Percentiles rank a stretch among this genome's conserved stretches.
Evolutionary conservation across 2,329 filamentous ascomycete genomes (phyloP).

Genomic region (Alternaria arborescens): DNA sequence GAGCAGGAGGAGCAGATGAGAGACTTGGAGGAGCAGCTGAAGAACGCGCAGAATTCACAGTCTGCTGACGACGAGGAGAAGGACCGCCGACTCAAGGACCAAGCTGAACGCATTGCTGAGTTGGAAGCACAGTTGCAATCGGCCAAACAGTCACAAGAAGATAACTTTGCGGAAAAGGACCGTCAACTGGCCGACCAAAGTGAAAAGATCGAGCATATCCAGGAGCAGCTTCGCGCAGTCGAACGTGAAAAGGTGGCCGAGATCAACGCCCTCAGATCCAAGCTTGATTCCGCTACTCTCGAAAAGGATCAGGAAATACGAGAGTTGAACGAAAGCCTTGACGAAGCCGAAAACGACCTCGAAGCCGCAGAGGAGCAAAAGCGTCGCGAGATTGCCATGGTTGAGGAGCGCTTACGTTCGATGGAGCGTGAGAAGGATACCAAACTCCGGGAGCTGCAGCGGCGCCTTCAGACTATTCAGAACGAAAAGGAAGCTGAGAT

Average conservation of each 20-base stretch:
- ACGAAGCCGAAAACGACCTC: conserved; percentile 45
- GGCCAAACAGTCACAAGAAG: conserved; percentile 33
- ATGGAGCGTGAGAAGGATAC: conserved; percentile 49
- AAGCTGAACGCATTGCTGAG: conserved; percentile 40
- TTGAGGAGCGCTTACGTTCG: conserved; percentile 44
- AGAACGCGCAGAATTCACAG: conserved; percentile 40
- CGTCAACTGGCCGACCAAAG: conserved; percentile 43
- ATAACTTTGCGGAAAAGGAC: conserved; percentile 38
- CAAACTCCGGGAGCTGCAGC: conserved; percentile 48
- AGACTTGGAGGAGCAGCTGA: conserved; percentile 43
- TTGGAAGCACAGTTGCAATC: conserved; percentile 40
- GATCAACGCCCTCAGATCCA: conserved; percentile 53
- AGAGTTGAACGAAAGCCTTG: conserved; percentile 52
- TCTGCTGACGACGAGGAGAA: conserved; percentile 43
- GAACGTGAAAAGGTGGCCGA: conserved; percentile 53
- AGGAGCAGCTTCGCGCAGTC: conserved; percentile 38
- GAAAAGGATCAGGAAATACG: conserved; percentile 61
- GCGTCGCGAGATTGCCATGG: conserved; percentile 37
- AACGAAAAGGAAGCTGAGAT: conserved; percentile 52
- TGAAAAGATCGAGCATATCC: conserved; percentile 45
- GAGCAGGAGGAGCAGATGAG: conserved; percentile 51
- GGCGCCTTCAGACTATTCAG: conserved; percentile 42
- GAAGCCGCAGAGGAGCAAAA: conserved; percentile 38
- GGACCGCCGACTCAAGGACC: conserved; percentile 39
- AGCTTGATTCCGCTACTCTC: conserved; percentile 51